Evolutionary conservation across 177 flowering plant species (phyloP).

Genomic region (Vitis hybrid): DNA sequence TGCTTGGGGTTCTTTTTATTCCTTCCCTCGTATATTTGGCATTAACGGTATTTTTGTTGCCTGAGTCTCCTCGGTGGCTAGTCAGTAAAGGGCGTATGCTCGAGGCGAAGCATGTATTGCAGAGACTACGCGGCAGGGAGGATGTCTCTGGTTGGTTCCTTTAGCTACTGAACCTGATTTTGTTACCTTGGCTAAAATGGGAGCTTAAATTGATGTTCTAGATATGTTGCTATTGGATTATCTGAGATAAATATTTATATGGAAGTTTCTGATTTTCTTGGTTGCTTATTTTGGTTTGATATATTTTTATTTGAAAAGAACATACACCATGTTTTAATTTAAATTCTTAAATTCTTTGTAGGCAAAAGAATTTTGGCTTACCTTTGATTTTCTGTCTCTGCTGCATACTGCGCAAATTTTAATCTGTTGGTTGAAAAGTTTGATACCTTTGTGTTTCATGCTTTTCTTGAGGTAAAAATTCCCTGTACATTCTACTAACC

Average conservation of each 20-base stretch:
- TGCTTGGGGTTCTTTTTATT: conserved; percentile 46
- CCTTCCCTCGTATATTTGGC: conserved; percentile 35
- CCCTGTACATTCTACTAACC: not conserved
- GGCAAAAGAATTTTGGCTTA: not conserved
- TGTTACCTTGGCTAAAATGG: no score
- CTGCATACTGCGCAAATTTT: not conserved
- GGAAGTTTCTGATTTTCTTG: not conserved
- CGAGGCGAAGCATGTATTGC: conserved; percentile 40
- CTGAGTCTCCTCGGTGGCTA: conserved; percentile 53
- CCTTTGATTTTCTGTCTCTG: not conserved
- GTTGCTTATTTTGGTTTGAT: not conserved
- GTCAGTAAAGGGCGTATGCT: conserved; percentile 48
- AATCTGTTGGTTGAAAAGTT: not conserved
- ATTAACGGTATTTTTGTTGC: conserved; percentile 32
- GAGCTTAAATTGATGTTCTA: no score
- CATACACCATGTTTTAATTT: not conserved
- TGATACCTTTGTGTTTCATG: not conserved
- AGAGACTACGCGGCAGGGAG: conserved; percentile 42
- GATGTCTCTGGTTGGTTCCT: conserved; percentile 41
- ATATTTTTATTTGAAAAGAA: not conserved
- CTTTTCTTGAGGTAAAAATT: not conserved
- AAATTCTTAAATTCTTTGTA: not conserved
- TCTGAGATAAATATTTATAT: not conserved
- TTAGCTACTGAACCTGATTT: no score
- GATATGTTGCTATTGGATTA: no score